Percentiles rank a stretch among this genome's conserved stretches.
Conservation (phyloP, 306 rosid species). For the Vigna trinervia region DNA sequence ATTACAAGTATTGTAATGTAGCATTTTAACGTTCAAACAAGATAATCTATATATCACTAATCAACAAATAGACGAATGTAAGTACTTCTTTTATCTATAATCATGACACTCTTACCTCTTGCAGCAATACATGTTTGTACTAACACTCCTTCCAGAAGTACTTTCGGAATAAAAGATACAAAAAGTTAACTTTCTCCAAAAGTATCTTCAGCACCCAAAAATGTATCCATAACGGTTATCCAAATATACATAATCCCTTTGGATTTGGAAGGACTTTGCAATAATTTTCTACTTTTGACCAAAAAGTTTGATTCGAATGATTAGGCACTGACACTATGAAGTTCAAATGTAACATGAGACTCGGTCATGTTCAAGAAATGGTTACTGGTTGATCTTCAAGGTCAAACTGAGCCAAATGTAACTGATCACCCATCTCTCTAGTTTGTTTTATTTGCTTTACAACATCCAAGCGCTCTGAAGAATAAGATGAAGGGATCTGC, state of each 20-base stretch:
- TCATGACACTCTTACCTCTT: background rate
- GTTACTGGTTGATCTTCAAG: constrained; percentile 56
- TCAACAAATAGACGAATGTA: background rate
- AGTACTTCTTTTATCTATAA: background rate
- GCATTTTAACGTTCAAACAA: background rate
- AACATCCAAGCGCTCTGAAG: constrained; percentile 65
- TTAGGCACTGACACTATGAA: background rate
- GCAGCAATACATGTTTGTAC: background rate
- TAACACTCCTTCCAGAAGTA: background rate
- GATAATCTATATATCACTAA: constrained; percentile 36
- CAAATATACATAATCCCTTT: background rate
- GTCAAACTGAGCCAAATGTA: constrained; percentile 38
- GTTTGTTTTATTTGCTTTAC: constrained; percentile 67
- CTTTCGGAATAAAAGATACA: background rate
- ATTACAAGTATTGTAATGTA: background rate
- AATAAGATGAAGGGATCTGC: constrained; percentile 76
- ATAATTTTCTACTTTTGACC: background rate
- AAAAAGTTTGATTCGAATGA: background rate
- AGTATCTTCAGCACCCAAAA: background rate
- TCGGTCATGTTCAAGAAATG: constrained; percentile 34
- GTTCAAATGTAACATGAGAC: background rate
- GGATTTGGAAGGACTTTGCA: background rate
- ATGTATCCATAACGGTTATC: background rate
- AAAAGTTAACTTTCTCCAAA: background rate
- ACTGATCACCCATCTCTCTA: constrained; percentile 59